These are phyloP conservation scores for Sclerotinia sclerotiorum DNA, from an alignment of 2,329 filamentous ascomycete genomes.

Conservation along the genomic window DNA sequence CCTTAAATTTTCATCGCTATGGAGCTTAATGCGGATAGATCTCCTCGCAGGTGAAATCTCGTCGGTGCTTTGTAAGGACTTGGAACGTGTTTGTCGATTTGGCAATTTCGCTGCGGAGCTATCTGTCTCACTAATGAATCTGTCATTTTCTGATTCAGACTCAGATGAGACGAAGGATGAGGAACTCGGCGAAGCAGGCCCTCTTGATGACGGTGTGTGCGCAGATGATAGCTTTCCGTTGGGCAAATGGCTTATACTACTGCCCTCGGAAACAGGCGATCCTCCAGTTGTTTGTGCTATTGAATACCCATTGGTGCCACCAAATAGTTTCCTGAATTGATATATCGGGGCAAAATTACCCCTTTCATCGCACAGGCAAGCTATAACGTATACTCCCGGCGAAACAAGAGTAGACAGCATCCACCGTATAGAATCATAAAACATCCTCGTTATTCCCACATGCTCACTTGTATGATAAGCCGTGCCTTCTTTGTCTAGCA, in stretches of 20 bases:
- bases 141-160: constrained; percentile 60
- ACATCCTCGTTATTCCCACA: constrained; percentile 65
- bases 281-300: constrained; percentile 40
- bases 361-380: constrained; percentile 78
- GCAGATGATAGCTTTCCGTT: constrained; percentile 27
- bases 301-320: constrained; percentile 39
- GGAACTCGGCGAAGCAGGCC: constrained; percentile 35
- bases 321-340: constrained; percentile 66
- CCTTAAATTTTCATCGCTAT: constrained; percentile 73
- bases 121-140: constrained; percentile 31
- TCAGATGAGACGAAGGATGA: constrained; percentile 65
- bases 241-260: constrained; percentile 23
- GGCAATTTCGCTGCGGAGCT: constrained; percentile 27
- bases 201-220: constrained; percentile 28
- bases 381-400: constrained; percentile 78
- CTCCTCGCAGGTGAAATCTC: constrained; percentile 68
- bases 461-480: constrained; percentile 41
- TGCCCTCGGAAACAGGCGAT: constrained; percentile 30
- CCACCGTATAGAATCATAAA: constrained; percentile 76
- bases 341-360: constrained; percentile 76
- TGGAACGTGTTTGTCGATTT: constrained; percentile 60
- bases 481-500: constrained; percentile 50
- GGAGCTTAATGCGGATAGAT: constrained; percentile 87
- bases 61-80: constrained; percentile 58
- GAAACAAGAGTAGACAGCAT: constrained; percentile 75